Evolutionary conservation across 2,329 filamentous ascomycete species (phyloP).

Genomic region (Claviceps cyperi): DNA sequence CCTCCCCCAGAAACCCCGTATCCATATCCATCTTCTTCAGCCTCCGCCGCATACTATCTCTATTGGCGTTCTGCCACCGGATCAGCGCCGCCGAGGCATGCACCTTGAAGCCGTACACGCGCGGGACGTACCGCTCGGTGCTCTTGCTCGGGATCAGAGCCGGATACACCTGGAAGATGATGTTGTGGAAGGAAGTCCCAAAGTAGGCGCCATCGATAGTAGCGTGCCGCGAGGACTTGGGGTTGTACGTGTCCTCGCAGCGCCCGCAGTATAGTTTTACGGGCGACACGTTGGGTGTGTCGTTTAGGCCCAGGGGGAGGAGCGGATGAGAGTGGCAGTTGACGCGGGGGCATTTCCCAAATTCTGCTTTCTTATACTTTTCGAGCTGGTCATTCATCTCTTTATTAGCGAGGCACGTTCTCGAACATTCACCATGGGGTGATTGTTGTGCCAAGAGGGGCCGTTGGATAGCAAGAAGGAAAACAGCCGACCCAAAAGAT

Average conservation of each 20-base stretch:
- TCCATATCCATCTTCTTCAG: slow-evolving; percentile 60
- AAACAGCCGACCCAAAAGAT: background rate
- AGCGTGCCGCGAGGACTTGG: slow-evolving; percentile 90
- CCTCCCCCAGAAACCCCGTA: slow-evolving; percentile 62
- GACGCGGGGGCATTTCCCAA: slow-evolving; percentile 94
- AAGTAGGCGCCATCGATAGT: slow-evolving; percentile 97
- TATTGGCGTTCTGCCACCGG: slow-evolving; percentile 75
- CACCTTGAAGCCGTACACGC: slow-evolving; percentile 90
- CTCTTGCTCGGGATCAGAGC: slow-evolving; percentile 78
- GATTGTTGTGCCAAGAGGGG: no score
- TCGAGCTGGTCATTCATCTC: slow-evolving; percentile 52
- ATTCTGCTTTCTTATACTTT: slow-evolving; percentile 97
- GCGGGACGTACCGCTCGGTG: slow-evolving; percentile 71
- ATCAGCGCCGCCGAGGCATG: slow-evolving; percentile 78
- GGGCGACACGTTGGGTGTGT: slow-evolving; percentile 72
- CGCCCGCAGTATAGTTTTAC: slow-evolving; percentile 96
- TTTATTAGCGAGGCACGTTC: no score
- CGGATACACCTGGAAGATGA: slow-evolving; percentile 96
- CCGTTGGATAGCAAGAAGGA: no score
- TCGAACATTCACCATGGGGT: no score
- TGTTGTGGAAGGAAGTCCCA: slow-evolving; percentile 95
- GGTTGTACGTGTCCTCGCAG: slow-evolving; percentile 98
- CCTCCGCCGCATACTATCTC: slow-evolving; percentile 69
- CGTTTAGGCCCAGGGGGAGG: slow-evolving; percentile 85
- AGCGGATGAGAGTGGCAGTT: slow-evolving; percentile 88